These are phyloP conservation scores for Phytophthora boehmeriae DNA, from an alignment of 352 stramenopile genomes.

Conservation along the genomic window DNA sequence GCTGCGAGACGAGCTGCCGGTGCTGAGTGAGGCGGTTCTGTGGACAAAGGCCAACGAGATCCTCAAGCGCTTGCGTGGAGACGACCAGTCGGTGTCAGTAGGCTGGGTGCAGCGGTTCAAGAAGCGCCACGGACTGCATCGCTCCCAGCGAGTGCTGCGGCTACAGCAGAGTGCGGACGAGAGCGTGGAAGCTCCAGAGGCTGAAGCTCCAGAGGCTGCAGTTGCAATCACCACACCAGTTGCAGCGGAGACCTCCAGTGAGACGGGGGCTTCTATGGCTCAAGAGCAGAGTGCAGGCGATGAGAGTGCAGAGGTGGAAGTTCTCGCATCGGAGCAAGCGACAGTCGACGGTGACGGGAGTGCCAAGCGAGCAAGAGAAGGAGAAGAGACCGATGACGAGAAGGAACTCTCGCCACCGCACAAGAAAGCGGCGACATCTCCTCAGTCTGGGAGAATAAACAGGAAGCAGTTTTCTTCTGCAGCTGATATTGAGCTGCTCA, in stretches of 20 bases:
- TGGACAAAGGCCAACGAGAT: constrained; percentile 50
- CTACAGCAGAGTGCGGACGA: background rate
- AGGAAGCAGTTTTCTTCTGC: constrained; percentile 33
- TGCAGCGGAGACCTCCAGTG: no score
- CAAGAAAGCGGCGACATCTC: background rate
- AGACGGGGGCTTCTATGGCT: no score
- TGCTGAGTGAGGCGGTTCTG: constrained; percentile 30
- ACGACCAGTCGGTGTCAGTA: constrained; percentile 30
- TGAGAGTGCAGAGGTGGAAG: no score
- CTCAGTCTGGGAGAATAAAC: background rate
- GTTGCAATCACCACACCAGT: background rate
- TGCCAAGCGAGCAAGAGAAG: no score
- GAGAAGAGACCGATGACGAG: background rate
- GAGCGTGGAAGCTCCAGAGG: no score
- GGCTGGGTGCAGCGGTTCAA: constrained; percentile 48
- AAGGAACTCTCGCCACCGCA: background rate
- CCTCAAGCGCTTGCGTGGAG: constrained; percentile 21
- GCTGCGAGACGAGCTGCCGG: constrained; percentile 5
- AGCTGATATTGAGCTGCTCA: constrained; percentile 40
- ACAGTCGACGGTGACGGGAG: no score
- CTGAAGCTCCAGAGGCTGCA: background rate
- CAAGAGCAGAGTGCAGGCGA: no score
- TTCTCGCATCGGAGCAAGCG: no score
- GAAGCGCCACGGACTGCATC: constrained; percentile 41
- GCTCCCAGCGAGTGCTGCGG: constrained; percentile 17